These are phyloP conservation scores for Karstenula rhodostoma DNA, from an alignment of 2,329 filamentous ascomycete genomes.

Conservation along the genomic window DNA sequence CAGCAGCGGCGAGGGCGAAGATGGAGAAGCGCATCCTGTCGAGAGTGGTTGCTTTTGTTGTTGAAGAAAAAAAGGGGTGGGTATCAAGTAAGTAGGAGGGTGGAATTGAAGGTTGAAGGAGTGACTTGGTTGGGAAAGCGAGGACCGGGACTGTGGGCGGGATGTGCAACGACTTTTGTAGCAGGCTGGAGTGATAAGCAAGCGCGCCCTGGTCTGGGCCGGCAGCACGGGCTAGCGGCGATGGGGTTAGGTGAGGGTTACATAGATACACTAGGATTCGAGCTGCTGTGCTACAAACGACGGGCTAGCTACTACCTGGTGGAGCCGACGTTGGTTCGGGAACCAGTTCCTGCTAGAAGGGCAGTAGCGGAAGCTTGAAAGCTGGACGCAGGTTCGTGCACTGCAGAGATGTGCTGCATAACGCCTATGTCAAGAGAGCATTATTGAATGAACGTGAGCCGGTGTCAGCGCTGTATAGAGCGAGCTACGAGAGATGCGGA, in stretches of 20 bases:
- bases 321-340: too few species aligned
- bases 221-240: background rate
- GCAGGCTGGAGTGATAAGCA: background rate
- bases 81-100: background rate
- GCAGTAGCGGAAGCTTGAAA: too few species aligned
- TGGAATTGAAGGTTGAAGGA: background rate
- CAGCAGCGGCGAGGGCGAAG: background rate
- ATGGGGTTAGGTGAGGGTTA: background rate
- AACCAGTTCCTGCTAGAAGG: too few species aligned
- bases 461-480: background rate
- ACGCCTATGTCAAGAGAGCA: too few species aligned
- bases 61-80: background rate
- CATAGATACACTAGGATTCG: background rate
- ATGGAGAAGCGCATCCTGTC: conserved; percentile 5
- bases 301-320: too few species aligned
- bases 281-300: background rate
- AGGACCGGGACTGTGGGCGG: background rate
- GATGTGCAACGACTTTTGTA: conserved; percentile 8
- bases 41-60: background rate
- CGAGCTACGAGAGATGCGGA: background rate
- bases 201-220: background rate
- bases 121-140: background rate
- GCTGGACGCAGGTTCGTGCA: too few species aligned
- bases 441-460: too few species aligned
- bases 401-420: too few species aligned